phyloP scores from a whole-genome alignment of 2,329 filamentous ascomycete species.

The Nemania bipapillata region DNA sequence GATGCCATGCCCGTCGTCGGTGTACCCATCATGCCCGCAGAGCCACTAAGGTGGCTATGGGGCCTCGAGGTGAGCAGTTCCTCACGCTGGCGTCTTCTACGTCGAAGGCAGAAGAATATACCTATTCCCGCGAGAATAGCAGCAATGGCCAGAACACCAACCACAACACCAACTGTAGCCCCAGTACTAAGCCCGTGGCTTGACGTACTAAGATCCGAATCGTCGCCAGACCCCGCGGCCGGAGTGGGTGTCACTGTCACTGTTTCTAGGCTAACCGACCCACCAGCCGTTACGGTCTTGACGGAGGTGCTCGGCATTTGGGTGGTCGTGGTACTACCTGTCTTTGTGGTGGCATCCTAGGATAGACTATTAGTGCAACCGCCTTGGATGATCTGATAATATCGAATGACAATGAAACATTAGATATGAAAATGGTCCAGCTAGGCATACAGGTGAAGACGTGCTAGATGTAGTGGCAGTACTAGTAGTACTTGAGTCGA shows the following conservation, averaged over 20 bases:
- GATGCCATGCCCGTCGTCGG: slow-evolving; percentile 59
- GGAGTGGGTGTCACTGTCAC: slow-evolving; percentile 64
- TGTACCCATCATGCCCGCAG: slow-evolving; percentile 60
- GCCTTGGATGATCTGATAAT: background rate
- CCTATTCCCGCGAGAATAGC: slow-evolving; percentile 46
- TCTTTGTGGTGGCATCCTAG: slow-evolving; percentile 33
- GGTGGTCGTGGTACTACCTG: slow-evolving; percentile 43
- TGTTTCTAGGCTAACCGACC: slow-evolving; percentile 60
- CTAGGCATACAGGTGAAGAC: slow-evolving; percentile 47
- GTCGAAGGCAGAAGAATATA: slow-evolving; percentile 59
- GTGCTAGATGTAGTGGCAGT: slow-evolving; percentile 29
- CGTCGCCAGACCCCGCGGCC: slow-evolving; percentile 19
- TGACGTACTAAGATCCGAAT: slow-evolving; percentile 22
- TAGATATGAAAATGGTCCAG: slow-evolving; percentile 34
- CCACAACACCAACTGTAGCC: slow-evolving; percentile 47
- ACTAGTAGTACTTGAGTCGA: slow-evolving; percentile 28
- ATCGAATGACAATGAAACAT: slow-evolving; percentile 15
- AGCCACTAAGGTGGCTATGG: slow-evolving; percentile 62
- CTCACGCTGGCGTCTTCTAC: slow-evolving; percentile 57
- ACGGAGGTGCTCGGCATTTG: slow-evolving; percentile 54
- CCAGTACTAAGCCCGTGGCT: slow-evolving; percentile 39
- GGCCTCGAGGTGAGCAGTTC: slow-evolving; percentile 58
- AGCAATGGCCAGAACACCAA: slow-evolving; percentile 48
- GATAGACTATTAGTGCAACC: slow-evolving; percentile 9
- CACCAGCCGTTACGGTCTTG: slow-evolving; percentile 66